Conservation (phyloP, 2,329 filamentous ascomycete species). For the Graphilbum fragrans region DNA sequence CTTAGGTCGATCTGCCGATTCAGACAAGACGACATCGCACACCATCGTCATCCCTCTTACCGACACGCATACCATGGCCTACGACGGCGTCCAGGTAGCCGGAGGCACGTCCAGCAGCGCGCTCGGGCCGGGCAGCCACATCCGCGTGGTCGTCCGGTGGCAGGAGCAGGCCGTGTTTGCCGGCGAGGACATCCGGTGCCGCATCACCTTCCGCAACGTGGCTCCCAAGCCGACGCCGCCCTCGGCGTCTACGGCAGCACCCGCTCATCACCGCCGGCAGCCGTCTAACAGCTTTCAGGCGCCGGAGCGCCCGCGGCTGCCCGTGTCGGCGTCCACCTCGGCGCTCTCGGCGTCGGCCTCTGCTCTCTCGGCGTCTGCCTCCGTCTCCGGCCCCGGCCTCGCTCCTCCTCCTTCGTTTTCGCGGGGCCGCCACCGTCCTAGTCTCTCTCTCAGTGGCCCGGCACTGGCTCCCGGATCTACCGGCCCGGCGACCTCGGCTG, state of each 20-base stretch:
- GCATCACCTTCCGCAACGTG: slow-evolving; percentile 91
- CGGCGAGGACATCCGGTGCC: slow-evolving; percentile 90
- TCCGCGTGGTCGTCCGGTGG: slow-evolving; percentile 93
- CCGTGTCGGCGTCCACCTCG: neutral
- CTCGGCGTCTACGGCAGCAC: neutral
- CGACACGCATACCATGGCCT: neutral
- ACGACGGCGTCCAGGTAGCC: slow-evolving; percentile 29
- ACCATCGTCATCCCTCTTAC: too few relatives aligned
- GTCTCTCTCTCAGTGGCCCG: slow-evolving; percentile 11
- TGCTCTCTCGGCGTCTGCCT: neutral
- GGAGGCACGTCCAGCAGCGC: slow-evolving; percentile 20
- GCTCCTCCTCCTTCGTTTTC: slow-evolving; percentile 1
- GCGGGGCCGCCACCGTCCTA: slow-evolving; percentile 8
- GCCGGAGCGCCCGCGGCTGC: neutral
- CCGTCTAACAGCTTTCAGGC: slow-evolving; percentile 3
- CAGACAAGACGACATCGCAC: too few relatives aligned
- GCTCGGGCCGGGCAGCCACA: slow-evolving; percentile 39
- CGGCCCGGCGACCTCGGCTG: neutral
- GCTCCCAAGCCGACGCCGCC: slow-evolving; percentile 18
- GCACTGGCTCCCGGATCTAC: neutral
- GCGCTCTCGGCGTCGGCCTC: neutral
- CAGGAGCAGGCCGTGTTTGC: slow-evolving; percentile 90
- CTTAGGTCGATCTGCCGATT: too few relatives aligned
- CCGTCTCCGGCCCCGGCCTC: neutral
- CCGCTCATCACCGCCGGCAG: neutral